Base-by-base conservation (phyloP, 2,329 filamentous ascomycete species). In the Sarocladiaceae sp. region DNA sequence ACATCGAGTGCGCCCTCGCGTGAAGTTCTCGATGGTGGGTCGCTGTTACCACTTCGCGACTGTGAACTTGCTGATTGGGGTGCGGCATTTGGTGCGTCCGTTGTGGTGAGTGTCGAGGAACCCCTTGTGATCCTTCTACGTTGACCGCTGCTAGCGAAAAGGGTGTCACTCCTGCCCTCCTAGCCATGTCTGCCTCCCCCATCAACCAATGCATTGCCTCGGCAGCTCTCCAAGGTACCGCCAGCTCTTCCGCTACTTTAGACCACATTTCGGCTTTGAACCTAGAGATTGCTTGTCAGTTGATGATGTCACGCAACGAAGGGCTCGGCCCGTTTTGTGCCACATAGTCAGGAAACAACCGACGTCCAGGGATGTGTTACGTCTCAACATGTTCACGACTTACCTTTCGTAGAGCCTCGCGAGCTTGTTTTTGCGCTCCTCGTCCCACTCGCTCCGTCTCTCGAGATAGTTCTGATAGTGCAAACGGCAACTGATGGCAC, bases 151-250 rank as follows among this genome's bases (percentile, higher is more conserved):
- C 83, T 26, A 90, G 74, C 3, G 85, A 83, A 69, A 97, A 97
- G 1, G 93, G 90, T 7, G 88, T 86, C 33, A 94, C 90, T 40
- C 94, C 94, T 37, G 93, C 93, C 54, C 93, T 86, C 55, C 88
- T 83, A 46, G 92, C 92, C 90, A 99, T 97, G 62, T 97, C 94
- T 60, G 85, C 77, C 67, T 96, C 90, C 56, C 93, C 93, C 52
- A 99, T 78, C 64, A 96, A 88, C 93, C 94, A 99, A 71, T 97
- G 94, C 92, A 97, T 97, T 4, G 90, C 92, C 71, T 99, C 93
- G 46, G 90, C 93, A 17, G 94, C 91, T 63, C 94, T 82, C 93
- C 93, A 97, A 31, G 93, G 94, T 53, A 97, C 86, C 26, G 85
- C 86, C 86, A 99, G 93, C 70, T 97, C 93, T 67, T 94, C 90